Percentiles rank a stretch among this genome's conserved stretches.
These are phyloP conservation scores for Berberis thunbergii DNA, from an alignment of 164 flowering plant species.

Conservation along the genomic window DNA sequence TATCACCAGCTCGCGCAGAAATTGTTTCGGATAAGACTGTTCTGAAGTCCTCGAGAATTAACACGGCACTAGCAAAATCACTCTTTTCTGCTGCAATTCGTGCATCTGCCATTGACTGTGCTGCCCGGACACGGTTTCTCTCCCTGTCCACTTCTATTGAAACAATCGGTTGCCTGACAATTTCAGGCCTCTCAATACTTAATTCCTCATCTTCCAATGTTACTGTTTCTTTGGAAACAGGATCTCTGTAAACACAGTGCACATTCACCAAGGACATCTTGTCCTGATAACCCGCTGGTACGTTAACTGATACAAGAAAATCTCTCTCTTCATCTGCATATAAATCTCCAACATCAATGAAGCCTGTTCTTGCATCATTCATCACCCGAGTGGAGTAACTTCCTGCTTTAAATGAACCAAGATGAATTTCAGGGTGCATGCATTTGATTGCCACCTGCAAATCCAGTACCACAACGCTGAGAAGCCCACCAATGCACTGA, in stretches of 20 bases:
- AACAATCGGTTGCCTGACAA: conserved; percentile 20
- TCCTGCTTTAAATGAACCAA: conserved; percentile 64
- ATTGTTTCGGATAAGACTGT: conserved; percentile 37
- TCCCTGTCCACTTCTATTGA: conserved; percentile 87
- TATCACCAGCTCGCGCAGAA: conserved; percentile 56
- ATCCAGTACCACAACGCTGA: conserved; percentile 83
- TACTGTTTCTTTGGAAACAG: conserved; percentile 38
- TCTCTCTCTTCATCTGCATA: conserved; percentile 96
- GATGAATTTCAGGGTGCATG: conserved; percentile 31
- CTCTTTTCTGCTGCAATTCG: conserved; percentile 64
- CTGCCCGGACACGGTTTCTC: conserved; percentile 62
- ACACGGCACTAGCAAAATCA: conserved; percentile 58
- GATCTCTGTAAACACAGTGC: conserved; percentile 51
- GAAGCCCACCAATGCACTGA: conserved; percentile 91
- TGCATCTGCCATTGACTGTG: conserved; percentile 78
- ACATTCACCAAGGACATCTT: conserved; percentile 46
- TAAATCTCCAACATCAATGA: conserved; percentile 65
- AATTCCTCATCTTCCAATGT: conserved; percentile 31
- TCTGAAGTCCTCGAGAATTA: conserved; percentile 47
- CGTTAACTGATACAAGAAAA: conserved; percentile 48
- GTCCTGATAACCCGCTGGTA: conserved; percentile 38
- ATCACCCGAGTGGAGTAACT: conserved; percentile 43
- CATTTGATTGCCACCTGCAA: conserved; percentile 48
- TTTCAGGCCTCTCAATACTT: conserved; percentile 47
- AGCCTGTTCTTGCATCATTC: conserved; percentile 31